Evolutionary conservation across 768 basidiomycete species (phyloP).

Genomic region (Phaffia australis): DNA sequence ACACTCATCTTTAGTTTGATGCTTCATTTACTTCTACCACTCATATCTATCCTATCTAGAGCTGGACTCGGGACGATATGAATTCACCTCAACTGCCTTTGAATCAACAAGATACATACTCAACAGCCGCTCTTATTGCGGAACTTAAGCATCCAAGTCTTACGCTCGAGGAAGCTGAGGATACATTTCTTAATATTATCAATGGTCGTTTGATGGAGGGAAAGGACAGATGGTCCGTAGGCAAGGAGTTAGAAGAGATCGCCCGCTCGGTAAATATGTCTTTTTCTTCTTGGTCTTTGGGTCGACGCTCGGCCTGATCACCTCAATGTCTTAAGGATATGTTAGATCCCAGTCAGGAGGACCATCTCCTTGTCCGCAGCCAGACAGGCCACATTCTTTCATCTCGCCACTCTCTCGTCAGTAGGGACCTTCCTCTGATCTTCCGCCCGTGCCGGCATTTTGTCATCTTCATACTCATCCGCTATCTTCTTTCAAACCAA

Average conservation of each 20-base stretch:
- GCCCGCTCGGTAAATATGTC: slow-evolving; percentile 4
- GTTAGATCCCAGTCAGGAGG: neutral
- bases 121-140: neutral
- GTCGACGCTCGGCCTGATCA: neutral
- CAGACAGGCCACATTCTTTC: neutral
- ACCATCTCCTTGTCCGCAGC: neutral
- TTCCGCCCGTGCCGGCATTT: neutral
- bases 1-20: too few relatives aligned
- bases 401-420: neutral
- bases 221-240: slow-evolving; percentile 6
- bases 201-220: slow-evolving; percentile 4
- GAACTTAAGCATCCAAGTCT: neutral
- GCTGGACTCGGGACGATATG: too few relatives aligned
- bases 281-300: neutral
- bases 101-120: too few relatives aligned
- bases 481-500: neutral
- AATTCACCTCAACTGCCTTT: too few relatives aligned
- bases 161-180: slow-evolving; percentile 7
- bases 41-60: too few relatives aligned
- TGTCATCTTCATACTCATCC: neutral
- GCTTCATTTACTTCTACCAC: too few relatives aligned
- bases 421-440: neutral
- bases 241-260: slow-evolving; percentile 8
- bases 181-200: slow-evolving; percentile 15
- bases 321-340: neutral